Conservation (phyloP, 2,329 filamentous ascomycete genomes). For the Penicillium hesseltinei region DNA sequence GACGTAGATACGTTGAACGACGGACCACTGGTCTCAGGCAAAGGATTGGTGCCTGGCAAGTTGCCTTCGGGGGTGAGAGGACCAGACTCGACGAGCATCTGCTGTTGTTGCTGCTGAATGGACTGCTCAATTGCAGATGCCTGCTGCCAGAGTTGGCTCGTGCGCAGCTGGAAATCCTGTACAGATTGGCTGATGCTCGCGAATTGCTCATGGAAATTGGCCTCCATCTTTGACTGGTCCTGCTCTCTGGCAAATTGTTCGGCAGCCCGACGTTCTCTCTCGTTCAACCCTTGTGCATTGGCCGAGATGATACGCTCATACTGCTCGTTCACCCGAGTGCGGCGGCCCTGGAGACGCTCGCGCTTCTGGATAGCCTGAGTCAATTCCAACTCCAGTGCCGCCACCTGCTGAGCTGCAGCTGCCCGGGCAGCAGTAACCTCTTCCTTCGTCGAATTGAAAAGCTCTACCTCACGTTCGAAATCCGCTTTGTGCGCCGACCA, state of each 20-base stretch:
- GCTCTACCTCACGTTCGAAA: conserved; percentile 55
- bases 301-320: conserved; percentile 59
- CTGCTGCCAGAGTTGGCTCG: conserved; percentile 46
- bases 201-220: conserved; percentile 44
- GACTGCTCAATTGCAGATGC: conserved; percentile 44
- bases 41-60: conserved; percentile 52
- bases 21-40: conserved; percentile 29
- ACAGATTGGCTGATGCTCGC: conserved; percentile 43
- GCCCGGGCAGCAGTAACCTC: conserved; percentile 52
- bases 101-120: conserved; percentile 47
- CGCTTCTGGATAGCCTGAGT: conserved; percentile 53
- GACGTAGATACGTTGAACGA: conserved; percentile 28
- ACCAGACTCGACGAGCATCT: conserved; percentile 44
- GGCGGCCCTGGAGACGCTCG: conserved; percentile 59
- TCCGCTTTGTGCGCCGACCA: conserved; percentile 53
- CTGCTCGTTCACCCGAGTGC: conserved; percentile 59
- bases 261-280: conserved; percentile 51
- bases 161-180: conserved; percentile 45
- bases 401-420: conserved; percentile 52
- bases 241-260: conserved; percentile 48
- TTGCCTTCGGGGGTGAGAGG: conserved; percentile 60
- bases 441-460: conserved; percentile 50
- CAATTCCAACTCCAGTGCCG: conserved; percentile 55
- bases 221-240: conserved; percentile 46
- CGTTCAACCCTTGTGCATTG: conserved; percentile 57